These are phyloP conservation scores for Homolaphlyctis polyrhiza DNA, from an alignment of 371 early-diverging fungal genomes.

Conservation along the genomic window DNA sequence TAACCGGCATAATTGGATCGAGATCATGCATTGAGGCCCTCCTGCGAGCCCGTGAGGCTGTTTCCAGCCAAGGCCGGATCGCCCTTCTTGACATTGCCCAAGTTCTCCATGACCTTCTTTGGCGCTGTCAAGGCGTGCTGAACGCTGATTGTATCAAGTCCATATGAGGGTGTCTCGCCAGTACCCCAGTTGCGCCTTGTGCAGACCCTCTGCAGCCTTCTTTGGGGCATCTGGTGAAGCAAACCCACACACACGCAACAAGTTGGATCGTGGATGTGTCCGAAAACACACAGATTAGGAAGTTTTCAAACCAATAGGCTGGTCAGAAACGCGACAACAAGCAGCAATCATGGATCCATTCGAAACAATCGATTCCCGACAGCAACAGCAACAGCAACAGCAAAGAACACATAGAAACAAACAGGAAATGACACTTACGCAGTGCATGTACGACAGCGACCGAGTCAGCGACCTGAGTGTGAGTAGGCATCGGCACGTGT, in stretches of 20 bases:
- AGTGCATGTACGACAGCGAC: slow-evolving; percentile 19
- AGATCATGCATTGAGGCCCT: no score
- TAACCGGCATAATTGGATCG: no score
- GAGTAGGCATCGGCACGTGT: slow-evolving; percentile 30
- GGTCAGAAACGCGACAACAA: no score
- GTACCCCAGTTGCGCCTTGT: slow-evolving; percentile 32
- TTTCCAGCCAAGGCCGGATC: no score
- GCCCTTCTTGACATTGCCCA: slow-evolving; percentile 15
- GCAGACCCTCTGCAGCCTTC: slow-evolving; percentile 27
- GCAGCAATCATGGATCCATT: no score
- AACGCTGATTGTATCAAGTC: slow-evolving; percentile 17
- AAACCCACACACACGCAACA: no score
- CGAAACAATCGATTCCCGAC: no score
- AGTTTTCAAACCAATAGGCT: no score
- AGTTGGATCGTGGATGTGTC: no score
- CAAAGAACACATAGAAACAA: neutral
- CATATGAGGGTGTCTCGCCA: slow-evolving; percentile 23
- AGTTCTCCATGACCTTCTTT: slow-evolving; percentile 13
- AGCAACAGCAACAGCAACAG: no score
- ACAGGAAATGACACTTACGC: slow-evolving; percentile 7
- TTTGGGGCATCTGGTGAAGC: slow-evolving; percentile 24
- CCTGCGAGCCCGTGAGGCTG: no score
- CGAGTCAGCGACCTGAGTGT: slow-evolving; percentile 22
- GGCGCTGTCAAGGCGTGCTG: slow-evolving; percentile 30
- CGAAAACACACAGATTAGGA: no score